Evolutionary conservation across 208 protist genomes (phyloP), one percentile per base, ranked within the genome.

Genomic region (Leishmania major): DNA sequence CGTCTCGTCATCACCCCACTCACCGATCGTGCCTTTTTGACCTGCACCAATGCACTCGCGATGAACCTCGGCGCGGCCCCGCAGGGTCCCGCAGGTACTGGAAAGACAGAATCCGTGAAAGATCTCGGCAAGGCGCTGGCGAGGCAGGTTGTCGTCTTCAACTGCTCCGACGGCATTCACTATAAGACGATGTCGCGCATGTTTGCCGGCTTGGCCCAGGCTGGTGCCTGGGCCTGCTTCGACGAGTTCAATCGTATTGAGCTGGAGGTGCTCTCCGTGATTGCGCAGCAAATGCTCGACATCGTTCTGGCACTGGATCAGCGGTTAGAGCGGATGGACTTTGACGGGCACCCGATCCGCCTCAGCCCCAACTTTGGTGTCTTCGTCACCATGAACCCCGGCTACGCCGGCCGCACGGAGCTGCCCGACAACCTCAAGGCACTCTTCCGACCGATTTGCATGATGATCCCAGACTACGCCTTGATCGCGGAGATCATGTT

Each of bases 381-480:
- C 51, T 99, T 99, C 84, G 98, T 99, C 85, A 99, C 98, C 31
- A 99, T 99, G 98, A 99, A 99, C 83, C 98, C 98, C 59, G 98
- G 98, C 71, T 99, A 99, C 90, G 97, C 99, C 25, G 99, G 99
- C 11, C 96, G 99, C 84, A 98, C 96, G 22, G 97, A 99, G 84
- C 94, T 99, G 62, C 99, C 99, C 4, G 99, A 99, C 84, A 99
- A 99, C 88, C 83, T 99, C 17, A 99, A 99, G 89, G 96, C 96
- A 57, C 88, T 99, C n/a, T 99, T 99, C 89, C 95, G 98, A 28
- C 98, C 98, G 6, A 98, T 99, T 51, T 98, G 98, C 82, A 99
- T 99, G 96, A 99, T 99, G 92, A 98, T 99, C 77, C 99, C 99
- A 15, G 98, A 99, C 91, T 98, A 99, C 82, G 95, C 92, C 35